These are phyloP conservation scores for Phyllosticta citrichinensis DNA, from an alignment of 2,329 filamentous ascomycete species.

Conservation along the genomic window DNA sequence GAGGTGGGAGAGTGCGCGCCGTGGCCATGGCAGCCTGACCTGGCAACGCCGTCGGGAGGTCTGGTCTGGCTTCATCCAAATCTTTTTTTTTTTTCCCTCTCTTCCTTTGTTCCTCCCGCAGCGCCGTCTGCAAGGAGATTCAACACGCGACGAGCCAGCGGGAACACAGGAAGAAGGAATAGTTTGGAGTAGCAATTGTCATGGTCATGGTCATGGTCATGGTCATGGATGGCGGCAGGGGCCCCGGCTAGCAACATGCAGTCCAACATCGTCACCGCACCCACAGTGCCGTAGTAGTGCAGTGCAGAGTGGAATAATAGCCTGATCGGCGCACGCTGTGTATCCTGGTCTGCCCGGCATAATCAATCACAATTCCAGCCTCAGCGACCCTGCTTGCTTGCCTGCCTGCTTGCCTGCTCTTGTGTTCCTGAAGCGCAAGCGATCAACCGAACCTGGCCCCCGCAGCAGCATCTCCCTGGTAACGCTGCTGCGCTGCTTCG, in stretches of 20 bases:
- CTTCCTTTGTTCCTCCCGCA: slow-evolving; percentile 9
- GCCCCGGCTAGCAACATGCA: neutral
- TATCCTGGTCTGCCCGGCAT: neutral
- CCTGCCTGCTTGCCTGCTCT: neutral
- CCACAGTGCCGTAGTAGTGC: neutral
- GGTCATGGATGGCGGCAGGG: neutral
- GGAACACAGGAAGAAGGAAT: neutral
- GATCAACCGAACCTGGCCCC: slow-evolving; percentile 20
- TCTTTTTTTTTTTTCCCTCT: neutral
- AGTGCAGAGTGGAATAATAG: neutral
- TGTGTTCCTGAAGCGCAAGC: slow-evolving; percentile 13
- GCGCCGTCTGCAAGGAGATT: slow-evolving; percentile 9
- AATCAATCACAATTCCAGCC: slow-evolving; percentile 9
- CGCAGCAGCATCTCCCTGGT: slow-evolving; percentile 15
- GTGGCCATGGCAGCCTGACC: slow-evolving; percentile 7
- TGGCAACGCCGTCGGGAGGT: slow-evolving; percentile 4
- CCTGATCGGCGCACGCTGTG: slow-evolving; percentile 7
- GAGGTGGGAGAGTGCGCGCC: neutral
- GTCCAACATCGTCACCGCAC: neutral
- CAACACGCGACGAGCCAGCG: slow-evolving; percentile 4
- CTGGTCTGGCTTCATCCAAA: neutral
- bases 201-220: no score
- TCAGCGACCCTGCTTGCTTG: neutral
- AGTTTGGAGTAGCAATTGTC: neutral
- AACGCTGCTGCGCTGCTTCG: slow-evolving; percentile 20